Evolutionary conservation across 2,329 filamentous ascomycete species (phyloP), one percentile per base, ranked within the genome.

Genomic region (Thermomyces lanuginosus): DNA sequence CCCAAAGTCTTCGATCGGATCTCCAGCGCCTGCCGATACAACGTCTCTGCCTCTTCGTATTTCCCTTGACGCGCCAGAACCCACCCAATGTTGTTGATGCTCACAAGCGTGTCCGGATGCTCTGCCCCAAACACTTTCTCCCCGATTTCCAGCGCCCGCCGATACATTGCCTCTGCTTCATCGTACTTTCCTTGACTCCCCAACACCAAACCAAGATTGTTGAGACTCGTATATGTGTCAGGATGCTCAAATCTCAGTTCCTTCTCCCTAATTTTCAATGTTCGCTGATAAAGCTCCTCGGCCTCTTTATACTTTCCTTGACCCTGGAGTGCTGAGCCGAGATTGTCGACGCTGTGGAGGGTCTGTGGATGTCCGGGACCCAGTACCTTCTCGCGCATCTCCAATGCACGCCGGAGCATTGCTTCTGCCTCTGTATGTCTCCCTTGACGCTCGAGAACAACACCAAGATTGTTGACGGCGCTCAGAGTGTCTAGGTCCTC

Each of bases 51-150:
- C 15, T 40, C 34, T 16, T 39, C 24, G 21, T 29, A 35, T 10
- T 17, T 17, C 16, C 16, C 25, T 16, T 30, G 16, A 12, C 13
- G 10, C 17, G 16, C 14, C 13, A 27, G 16, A 20, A 9, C 15
- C 6, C 5, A 5, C 8, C 22, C 22, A 5, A 27, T 15, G 7
- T 14, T 18, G 7, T 19, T 18, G 5, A 20, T 4, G 20, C 10
- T 27, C 9, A 5, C 6, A 3, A 28, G 12, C 11, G 29, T 34
- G 16, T 23, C 8, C 4, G 24, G 26, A 30, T 38, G 31, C 7
- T 46, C 36, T n/a, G 22, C 11, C 5, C 41, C 40, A 6, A 43
- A 32, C 13, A 37, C 13, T 21, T 27, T 33, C 21, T 40, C 27
- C 20, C n/a, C 8, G 8, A 21, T 16, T 34, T 12, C n/a, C 38